A percentile compares a stretch with the other conserved stretches of the same genome.
These are phyloP conservation scores for Pseudomassariella vexata DNA, from an alignment of 2,329 filamentous ascomycete genomes.

Conservation along the genomic window DNA sequence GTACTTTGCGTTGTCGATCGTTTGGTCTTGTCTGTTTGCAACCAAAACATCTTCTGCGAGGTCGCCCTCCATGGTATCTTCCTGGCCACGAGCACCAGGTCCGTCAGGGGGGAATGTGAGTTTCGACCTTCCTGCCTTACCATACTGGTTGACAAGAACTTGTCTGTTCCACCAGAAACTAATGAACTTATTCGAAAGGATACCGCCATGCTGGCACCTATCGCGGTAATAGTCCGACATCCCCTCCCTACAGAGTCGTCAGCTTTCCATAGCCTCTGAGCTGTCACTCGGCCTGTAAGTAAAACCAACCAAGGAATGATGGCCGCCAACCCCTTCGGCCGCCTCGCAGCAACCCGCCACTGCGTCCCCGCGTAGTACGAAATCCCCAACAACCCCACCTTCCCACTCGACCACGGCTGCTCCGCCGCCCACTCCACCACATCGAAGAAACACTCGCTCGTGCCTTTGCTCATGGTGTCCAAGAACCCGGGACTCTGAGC, in stretches of 20 bases:
- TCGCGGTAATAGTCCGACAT: conserved; percentile 52
- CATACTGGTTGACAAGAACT: conserved; percentile 64
- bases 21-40: conserved; percentile 43
- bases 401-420: conserved; percentile 41
- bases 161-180: conserved; percentile 63
- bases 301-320: conserved; percentile 35
- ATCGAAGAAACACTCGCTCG: conserved; percentile 41
- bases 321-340: conserved; percentile 38
- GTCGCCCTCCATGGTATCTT: conserved; percentile 53
- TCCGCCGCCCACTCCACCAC: conserved; percentile 43
- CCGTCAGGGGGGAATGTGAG: conserved; percentile 23
- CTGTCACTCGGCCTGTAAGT: neutral
- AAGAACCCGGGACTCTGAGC: conserved; percentile 41
- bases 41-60: conserved; percentile 45
- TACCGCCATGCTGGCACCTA: conserved; percentile 55
- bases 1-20: conserved; percentile 38
- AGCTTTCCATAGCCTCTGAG: neutral
- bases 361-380: conserved; percentile 42
- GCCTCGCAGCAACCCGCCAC: conserved; percentile 42
- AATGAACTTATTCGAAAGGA: conserved; percentile 54
- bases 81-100: conserved; percentile 22
- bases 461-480: conserved; percentile 43
- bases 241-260: conserved; percentile 37
- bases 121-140: conserved; percentile 30
- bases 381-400: conserved; percentile 42